Percentiles rank a stretch among this genome's conserved stretches.
phyloP scores from a whole-genome alignment of 495 filamentous ascomycete genomes.

The Cercophora samala region DNA sequence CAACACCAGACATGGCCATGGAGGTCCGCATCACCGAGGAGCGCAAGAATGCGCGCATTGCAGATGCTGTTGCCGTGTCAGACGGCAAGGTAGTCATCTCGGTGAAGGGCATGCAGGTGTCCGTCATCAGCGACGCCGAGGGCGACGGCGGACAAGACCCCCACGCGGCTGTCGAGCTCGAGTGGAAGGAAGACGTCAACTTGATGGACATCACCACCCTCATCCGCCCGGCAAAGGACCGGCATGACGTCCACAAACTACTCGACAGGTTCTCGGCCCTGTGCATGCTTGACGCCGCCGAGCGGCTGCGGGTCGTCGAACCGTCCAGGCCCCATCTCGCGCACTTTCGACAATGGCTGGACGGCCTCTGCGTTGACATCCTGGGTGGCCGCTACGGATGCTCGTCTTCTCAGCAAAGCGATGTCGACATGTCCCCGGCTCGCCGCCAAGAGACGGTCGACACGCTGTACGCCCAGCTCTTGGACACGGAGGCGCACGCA shows the following conservation, averaged over 20 bases:
- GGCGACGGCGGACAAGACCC: constrained; percentile 13
- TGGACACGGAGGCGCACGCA: constrained; percentile 18
- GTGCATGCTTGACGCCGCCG: constrained; percentile 30
- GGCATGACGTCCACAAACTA: constrained; percentile 13
- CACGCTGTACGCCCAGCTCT: constrained; percentile 17
- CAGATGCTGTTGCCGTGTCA: no score
- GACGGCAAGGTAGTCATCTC: no score
- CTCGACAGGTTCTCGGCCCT: constrained; percentile 32
- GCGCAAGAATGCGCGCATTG: no score
- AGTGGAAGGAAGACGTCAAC: constrained; percentile 39
- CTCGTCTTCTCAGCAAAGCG: constrained; percentile 17
- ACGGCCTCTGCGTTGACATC: constrained; percentile 19
- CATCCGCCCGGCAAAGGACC: constrained; percentile 18
- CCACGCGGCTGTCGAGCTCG: constrained; percentile 32
- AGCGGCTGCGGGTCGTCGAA: constrained; percentile 17
- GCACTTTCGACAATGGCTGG: constrained; percentile 36
- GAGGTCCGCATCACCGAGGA: no score
- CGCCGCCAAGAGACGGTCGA: constrained; percentile 15
- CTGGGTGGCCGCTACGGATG: constrained; percentile 18
- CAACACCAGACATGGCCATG: no score
- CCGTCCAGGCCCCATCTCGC: constrained; percentile 30
- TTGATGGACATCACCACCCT: constrained; percentile 27
- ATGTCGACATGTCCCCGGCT: constrained; percentile 15
- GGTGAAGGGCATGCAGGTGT: no score
- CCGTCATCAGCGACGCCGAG: no score